Evolutionary conservation across 306 rosid genomes (phyloP).

Genomic region (Alnus rubra): DNA sequence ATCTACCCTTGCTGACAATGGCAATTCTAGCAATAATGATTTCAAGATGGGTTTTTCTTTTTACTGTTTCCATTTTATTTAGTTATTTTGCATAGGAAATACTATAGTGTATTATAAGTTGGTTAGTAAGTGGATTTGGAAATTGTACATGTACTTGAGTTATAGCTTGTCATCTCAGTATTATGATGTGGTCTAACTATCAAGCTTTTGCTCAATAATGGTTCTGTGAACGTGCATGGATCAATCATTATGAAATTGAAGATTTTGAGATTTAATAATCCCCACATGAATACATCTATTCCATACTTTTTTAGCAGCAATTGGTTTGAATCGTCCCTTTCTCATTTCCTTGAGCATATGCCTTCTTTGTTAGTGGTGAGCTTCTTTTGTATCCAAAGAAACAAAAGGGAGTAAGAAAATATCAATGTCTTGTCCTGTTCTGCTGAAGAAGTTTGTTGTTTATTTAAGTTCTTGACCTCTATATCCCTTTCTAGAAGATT

Average conservation of each 20-base stretch:
- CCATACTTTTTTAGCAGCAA: slow-evolving; percentile 31
- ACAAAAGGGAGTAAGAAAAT: slow-evolving; percentile 42
- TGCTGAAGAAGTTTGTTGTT: slow-evolving; percentile 43
- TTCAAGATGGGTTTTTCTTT: slow-evolving; percentile 13
- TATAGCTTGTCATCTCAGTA: not conserved
- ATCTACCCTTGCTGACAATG: slow-evolving; percentile 15
- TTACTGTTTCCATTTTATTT: not conserved
- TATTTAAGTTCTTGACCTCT: slow-evolving; percentile 38
- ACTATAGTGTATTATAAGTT: slow-evolving; percentile 17
- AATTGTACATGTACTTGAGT: slow-evolving; percentile 3
- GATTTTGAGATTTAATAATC: slow-evolving; percentile 31
- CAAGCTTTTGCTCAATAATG: slow-evolving; percentile 27
- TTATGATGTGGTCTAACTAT: slow-evolving; percentile 9
- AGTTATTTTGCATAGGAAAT: not conserved
- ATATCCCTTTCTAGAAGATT: slow-evolving; percentile 51
- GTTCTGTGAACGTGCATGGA: slow-evolving; percentile 55
- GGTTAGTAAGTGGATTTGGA: slow-evolving; percentile 15
- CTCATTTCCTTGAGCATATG: slow-evolving; percentile 46
- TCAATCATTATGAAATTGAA: slow-evolving; percentile 34
- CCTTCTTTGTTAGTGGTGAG: slow-evolving; percentile 36
- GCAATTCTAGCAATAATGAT: slow-evolving; percentile 9
- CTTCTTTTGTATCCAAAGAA: slow-evolving; percentile 44
- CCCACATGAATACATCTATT: slow-evolving; percentile 33
- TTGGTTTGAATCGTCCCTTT: slow-evolving; percentile 40
- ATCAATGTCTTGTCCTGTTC: slow-evolving; percentile 59